Evolutionary conservation across 1,284 basidiomycete species (phyloP).

Genomic region (Gymnopus androsaceus): DNA sequence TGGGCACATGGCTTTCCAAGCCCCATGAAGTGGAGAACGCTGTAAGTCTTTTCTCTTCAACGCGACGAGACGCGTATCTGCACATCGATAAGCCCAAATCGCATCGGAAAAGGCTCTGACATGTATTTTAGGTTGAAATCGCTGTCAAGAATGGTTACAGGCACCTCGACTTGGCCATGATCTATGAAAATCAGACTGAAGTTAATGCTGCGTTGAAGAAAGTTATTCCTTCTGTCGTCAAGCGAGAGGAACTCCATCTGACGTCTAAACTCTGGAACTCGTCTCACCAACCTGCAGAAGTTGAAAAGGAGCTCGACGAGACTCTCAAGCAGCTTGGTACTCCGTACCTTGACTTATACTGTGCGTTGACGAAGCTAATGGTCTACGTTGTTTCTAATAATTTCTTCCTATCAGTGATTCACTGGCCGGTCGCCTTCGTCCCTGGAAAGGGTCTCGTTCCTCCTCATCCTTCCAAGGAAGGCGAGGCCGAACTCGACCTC

Average conservation of each 20-base stretch:
- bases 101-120: neutral
- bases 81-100: slow-evolving; percentile 5
- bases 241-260: slow-evolving; percentile 82
- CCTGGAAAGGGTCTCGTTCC: slow-evolving; percentile 65
- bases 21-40: slow-evolving; percentile 79
- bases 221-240: slow-evolving; percentile 76
- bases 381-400: neutral
- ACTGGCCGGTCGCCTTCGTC: slow-evolving; percentile 85
- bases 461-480: slow-evolving; percentile 43
- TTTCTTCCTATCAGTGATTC: slow-evolving; percentile 55
- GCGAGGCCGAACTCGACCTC: slow-evolving; percentile 58
- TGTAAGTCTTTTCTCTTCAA: slow-evolving; percentile 39
- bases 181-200: slow-evolving; percentile 78
- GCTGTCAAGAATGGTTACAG: slow-evolving; percentile 77
- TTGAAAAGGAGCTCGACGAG: slow-evolving; percentile 74
- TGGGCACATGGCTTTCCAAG: slow-evolving; percentile 82
- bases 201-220: slow-evolving; percentile 74
- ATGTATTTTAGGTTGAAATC: slow-evolving; percentile 57
- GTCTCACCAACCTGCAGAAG: slow-evolving; percentile 59
- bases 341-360: slow-evolving; percentile 81
- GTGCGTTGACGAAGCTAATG: slow-evolving; percentile 41
- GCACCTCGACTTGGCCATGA: slow-evolving; percentile 78
- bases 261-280: slow-evolving; percentile 84
- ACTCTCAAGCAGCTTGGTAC: slow-evolving; percentile 73
- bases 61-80: slow-evolving; percentile 9